Evolutionary conservation across 352 stramenopile genomes (phyloP).

Genomic region (Phytopythium vexans): DNA sequence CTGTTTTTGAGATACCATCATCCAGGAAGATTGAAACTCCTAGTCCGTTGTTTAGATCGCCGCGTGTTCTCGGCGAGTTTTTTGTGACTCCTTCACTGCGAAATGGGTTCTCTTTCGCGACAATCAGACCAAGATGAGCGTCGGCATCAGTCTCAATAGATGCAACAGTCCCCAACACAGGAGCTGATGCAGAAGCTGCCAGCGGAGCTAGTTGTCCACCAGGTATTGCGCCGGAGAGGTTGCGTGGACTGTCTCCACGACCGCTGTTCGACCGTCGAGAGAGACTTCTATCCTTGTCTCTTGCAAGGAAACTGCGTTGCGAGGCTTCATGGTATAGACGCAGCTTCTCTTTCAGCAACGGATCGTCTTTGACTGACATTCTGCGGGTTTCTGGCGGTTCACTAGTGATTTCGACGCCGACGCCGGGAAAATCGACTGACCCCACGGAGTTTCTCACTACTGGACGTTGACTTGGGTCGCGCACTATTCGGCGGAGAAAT

Average conservation of each 20-base stretch:
- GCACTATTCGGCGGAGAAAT: constrained; percentile 44
- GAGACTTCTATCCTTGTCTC: constrained; percentile 14
- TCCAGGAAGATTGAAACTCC: no score
- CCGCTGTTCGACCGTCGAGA: neutral
- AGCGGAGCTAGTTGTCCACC: constrained; percentile 3
- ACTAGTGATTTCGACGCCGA: constrained; percentile 54
- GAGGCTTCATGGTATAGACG: constrained; percentile 10
- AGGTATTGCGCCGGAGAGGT: constrained; percentile 1
- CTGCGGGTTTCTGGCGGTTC: constrained; percentile 28
- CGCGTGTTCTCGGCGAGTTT: no score
- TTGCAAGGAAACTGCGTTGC: constrained; percentile 14
- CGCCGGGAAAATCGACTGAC: constrained; percentile 39
- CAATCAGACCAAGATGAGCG: no score
- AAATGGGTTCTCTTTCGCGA: no score
- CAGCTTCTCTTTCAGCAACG: constrained; percentile 10
- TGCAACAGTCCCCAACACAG: constrained; percentile 1
- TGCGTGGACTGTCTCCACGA: constrained; percentile 4
- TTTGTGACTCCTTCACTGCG: no score
- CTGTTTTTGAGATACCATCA: no score
- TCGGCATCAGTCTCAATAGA: no score
- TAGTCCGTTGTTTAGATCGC: no score
- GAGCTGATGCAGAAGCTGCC: constrained; percentile 11
- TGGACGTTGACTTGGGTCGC: constrained; percentile 18
- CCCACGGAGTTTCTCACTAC: constrained; percentile 38
- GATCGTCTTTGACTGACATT: neutral